phyloP scores from a whole-genome alignment of 495 filamentous ascomycete species.

The Hypoxylon trugodes region DNA sequence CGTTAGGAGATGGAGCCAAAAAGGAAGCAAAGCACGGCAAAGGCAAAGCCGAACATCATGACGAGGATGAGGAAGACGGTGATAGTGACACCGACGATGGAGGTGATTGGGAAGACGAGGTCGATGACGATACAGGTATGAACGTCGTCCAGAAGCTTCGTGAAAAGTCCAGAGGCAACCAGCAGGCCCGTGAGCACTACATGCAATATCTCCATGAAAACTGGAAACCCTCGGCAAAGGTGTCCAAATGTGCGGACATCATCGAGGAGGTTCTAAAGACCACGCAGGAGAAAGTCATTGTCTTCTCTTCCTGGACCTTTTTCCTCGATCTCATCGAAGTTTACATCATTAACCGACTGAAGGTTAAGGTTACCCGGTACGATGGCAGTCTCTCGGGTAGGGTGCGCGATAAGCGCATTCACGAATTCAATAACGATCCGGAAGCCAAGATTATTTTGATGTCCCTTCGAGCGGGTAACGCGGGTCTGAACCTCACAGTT shows the following conservation, averaged over 20 bases:
- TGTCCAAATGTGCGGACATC: conserved; percentile 77
- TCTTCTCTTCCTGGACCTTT: conserved; percentile 92
- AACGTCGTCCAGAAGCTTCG: conserved; percentile 42
- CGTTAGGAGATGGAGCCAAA: too few species aligned
- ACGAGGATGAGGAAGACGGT: too few species aligned
- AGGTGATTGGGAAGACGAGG: too few species aligned
- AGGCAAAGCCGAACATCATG: too few species aligned
- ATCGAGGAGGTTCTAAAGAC: conserved; percentile 53
- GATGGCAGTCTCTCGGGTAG: conserved; percentile 81
- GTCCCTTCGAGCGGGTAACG: conserved; percentile 88
- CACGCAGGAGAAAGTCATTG: conserved; percentile 78
- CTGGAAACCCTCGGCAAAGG: conserved; percentile 80
- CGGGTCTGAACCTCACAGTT: conserved; percentile 84
- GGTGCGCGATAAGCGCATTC: conserved; percentile 74
- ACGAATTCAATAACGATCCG: conserved; percentile 71
- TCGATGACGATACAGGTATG: conserved; percentile 32
- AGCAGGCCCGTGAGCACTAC: conserved; percentile 65
- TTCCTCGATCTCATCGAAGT: conserved; percentile 87
- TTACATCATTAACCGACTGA: conserved; percentile 64
- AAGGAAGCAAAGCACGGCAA: too few species aligned
- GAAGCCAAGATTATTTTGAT: conserved; percentile 82
- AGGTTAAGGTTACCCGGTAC: conserved; percentile 69
- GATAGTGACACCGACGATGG: conserved; percentile 32
- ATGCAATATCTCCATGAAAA: conserved; percentile 74
- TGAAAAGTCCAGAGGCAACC: conserved; percentile 67